A percentile compares a stretch with the other conserved stretches of the same genome.
Evolutionary conservation across 306 rosid genomes (phyloP).

Genomic region (Nissolia schottii): DNA sequence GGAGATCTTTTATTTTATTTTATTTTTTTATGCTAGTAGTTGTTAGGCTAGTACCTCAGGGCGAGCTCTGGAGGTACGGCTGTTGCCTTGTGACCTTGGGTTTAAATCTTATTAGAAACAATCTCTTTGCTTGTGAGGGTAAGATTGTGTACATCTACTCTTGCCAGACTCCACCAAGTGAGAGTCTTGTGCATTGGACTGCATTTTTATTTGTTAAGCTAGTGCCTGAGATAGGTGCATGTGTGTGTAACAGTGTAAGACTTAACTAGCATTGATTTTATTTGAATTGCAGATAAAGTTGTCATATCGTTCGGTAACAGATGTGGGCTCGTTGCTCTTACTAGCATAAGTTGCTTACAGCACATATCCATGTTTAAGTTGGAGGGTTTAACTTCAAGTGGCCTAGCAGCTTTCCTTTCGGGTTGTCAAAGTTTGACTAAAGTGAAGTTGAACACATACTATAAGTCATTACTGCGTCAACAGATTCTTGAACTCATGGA

Average conservation of each 20-base stretch:
- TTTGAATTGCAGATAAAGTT: slow-evolving; percentile 58
- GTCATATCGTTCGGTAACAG: slow-evolving; percentile 63
- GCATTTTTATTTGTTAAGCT: neutral
- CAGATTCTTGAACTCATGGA: slow-evolving; percentile 44
- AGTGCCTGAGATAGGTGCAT: neutral
- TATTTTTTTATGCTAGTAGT: neutral
- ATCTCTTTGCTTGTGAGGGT: too few species aligned
- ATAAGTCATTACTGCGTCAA: slow-evolving; percentile 47
- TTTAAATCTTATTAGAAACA: too few species aligned
- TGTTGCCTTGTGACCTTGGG: too few species aligned
- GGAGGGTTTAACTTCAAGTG: slow-evolving; percentile 55
- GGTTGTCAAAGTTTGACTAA: slow-evolving; percentile 47
- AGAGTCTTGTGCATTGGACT: too few species aligned
- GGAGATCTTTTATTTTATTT: too few species aligned
- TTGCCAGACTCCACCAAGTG: too few species aligned
- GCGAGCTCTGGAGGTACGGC: too few species aligned
- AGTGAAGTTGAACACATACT: slow-evolving; percentile 61
- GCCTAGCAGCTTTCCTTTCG: slow-evolving; percentile 52
- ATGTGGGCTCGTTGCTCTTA: slow-evolving; percentile 61
- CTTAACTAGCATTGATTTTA: slow-evolving; percentile 5
- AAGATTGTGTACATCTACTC: too few species aligned
- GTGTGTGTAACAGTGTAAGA: neutral
- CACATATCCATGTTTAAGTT: slow-evolving; percentile 54
- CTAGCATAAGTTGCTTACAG: slow-evolving; percentile 47
- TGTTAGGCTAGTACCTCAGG: neutral